phyloP scores from a whole-genome alignment of 106 monocot genomes.

The Amphibolis antarctica region DNA sequence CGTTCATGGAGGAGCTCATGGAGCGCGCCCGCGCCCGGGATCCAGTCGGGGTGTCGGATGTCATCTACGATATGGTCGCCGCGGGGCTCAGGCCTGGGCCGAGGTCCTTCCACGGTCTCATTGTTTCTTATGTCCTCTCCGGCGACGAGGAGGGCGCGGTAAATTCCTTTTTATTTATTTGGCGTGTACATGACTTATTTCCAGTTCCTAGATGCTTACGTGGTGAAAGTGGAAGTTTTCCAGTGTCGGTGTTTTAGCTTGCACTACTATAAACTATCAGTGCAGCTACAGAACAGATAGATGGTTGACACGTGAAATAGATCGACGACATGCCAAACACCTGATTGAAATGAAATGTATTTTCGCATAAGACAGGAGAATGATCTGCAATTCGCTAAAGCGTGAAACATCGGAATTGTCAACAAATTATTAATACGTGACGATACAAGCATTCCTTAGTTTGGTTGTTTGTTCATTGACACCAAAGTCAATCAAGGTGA shows the following conservation, averaged over 20 bases:
- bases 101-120: constrained; percentile 74
- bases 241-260: background rate
- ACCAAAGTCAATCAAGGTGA: background rate
- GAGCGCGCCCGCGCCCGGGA: constrained; percentile 43
- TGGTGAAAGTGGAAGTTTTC: too few relatives aligned
- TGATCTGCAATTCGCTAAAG: too few relatives aligned
- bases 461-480: background rate
- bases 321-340: too few relatives aligned
- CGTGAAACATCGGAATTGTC: too few relatives aligned
- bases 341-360: background rate
- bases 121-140: constrained; percentile 51
- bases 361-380: background rate
- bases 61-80: constrained; percentile 88
- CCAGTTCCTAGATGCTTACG: too few relatives aligned
- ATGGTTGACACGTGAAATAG: too few relatives aligned
- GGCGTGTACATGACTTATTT: too few relatives aligned
- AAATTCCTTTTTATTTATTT: background rate
- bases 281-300: too few relatives aligned
- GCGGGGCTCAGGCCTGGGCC: constrained; percentile 79
- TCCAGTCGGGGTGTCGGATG: constrained; percentile 38
- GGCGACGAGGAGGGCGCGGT: constrained; percentile 89
- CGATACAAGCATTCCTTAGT: too few relatives aligned
- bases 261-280: too few relatives aligned
- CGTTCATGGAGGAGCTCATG: constrained; percentile 93
- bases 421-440: background rate